Base-by-base conservation (phyloP, 2,329 filamentous ascomycete genomes). In the Diaporthe batatas region DNA sequence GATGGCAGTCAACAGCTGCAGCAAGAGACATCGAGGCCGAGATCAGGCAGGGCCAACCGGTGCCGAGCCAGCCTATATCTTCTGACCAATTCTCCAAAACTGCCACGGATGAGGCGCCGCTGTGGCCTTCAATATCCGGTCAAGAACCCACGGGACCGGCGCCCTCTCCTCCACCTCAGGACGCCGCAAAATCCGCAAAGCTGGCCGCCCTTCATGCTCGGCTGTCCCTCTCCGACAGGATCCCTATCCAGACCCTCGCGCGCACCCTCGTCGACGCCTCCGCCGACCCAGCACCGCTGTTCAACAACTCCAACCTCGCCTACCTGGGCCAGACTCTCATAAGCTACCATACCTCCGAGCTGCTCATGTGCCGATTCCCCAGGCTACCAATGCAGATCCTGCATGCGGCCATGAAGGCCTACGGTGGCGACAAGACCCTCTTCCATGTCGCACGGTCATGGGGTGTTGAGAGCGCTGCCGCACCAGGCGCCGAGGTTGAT, bases 171-270 rank as follows among this genome's bases (percentile, higher is more conserved):
- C 89, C 89, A 70, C 90, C 91, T 76, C 85, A 89, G 78, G 87
- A 88, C 76, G 93, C 94, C 55, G 84, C 87, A 74, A 83, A 86
- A 76, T 98, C 96, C 59, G 92, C 95, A 75, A 98, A 98, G 86
- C 92, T 99, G 78, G 91, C 95, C 76, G 95, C 96, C 76, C 90
- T 99, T 58, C 95, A 98, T 83, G 94, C 95, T 78, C 93, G 96
- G 82, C 90, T 99, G 75, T 91, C 91, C 53, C 91, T 99, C 72
- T 92, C 95, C 32, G 88, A 90, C 75, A 93, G 93, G 83, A 89
- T 98, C 75, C 96, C 96, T 47, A 84, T 97, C 74, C 89, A 96
- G 85, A 96, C 94, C 6, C 90, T 99, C 76, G 95, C 94, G 74
- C 91, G 96, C 74, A 91, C 94, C 70, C 91, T 99, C 75, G 90